Percentiles rank a stretch among this genome's conserved stretches.
phyloP scores from a whole-genome alignment of 2,329 filamentous ascomycete species.

The Aspergillus sp. region DNA sequence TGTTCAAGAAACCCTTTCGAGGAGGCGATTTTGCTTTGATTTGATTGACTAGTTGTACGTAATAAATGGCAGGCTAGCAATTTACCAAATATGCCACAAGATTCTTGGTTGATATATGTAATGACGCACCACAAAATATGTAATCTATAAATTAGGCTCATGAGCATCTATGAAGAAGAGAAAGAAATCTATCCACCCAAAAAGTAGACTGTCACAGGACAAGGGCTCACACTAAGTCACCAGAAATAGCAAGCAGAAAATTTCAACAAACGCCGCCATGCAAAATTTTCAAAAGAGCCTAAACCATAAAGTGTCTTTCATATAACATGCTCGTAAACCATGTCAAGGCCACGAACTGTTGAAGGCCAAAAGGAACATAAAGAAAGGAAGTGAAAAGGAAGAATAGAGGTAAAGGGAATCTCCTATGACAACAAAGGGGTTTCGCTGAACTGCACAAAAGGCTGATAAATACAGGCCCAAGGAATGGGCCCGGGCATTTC shows the following conservation, averaged over 20 bases:
- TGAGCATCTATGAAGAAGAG: not conserved
- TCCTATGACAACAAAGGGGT: slow-evolving; percentile 15
- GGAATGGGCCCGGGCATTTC: not conserved
- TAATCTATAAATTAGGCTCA: not conserved
- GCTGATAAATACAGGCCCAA: not conserved
- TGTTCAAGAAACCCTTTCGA: not conserved
- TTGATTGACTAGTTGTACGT: not conserved
- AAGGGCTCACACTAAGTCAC: not conserved
- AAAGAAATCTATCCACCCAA: slow-evolving; percentile 1
- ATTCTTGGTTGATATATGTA: not conserved
- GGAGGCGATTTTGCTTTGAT: not conserved
- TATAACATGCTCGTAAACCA: not conserved
- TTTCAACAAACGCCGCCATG: slow-evolving; percentile 5
- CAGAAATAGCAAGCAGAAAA: not conserved
- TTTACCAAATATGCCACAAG: not conserved
- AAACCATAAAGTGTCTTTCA: not conserved
- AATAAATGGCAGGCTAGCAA: not conserved
- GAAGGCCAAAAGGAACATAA: not conserved
- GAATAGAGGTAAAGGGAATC: slow-evolving; percentile 10
- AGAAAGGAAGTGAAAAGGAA: not conserved
- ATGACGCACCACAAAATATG: not conserved
- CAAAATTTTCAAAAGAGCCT: not conserved
- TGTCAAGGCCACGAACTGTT: not conserved
- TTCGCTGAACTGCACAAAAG: slow-evolving; percentile 10
- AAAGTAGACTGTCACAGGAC: not conserved